Conservation (phyloP, 164 flowering plant species). For the Nymphaea colorata region DNA sequence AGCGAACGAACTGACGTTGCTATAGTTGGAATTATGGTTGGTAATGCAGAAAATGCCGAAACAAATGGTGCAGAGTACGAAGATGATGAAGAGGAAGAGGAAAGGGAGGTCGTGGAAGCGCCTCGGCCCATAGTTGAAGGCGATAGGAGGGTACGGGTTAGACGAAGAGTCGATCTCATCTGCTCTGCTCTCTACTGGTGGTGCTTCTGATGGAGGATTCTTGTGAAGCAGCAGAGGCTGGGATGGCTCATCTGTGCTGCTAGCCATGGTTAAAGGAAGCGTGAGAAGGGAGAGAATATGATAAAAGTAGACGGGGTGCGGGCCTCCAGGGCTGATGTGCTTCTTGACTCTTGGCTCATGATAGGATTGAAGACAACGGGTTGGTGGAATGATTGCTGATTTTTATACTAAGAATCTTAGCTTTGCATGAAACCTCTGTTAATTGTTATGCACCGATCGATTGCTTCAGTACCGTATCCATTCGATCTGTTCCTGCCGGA, state of each 20-base stretch:
- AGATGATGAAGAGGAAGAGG: slow-evolving; percentile 50
- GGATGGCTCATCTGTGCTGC: not conserved
- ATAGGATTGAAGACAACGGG: not conserved
- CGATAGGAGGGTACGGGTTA: slow-evolving; percentile 58
- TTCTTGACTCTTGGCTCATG: not conserved
- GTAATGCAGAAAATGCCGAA: slow-evolving; percentile 67
- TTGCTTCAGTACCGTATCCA: no score
- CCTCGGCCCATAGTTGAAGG: slow-evolving; percentile 62
- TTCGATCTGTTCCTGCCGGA: no score
- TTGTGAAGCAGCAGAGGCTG: not conserved
- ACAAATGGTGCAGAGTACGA: slow-evolving; percentile 55
- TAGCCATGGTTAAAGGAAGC: not conserved
- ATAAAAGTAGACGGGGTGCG: not conserved
- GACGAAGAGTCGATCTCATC: slow-evolving; percentile 28
- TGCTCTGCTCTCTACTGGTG: not conserved
- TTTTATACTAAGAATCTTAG: no score
- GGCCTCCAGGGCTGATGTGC: not conserved
- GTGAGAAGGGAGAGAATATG: not conserved
- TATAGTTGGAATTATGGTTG: slow-evolving; percentile 42
- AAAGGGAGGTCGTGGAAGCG: slow-evolving; percentile 65
- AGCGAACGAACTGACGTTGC: slow-evolving; percentile 32
- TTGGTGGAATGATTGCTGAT: not conserved
- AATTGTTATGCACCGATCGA: no score
- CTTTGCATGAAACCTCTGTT: no score
- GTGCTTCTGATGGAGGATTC: not conserved